Percentiles rank a stretch among this genome's conserved stretches.
Conservation (phyloP, 2,329 filamentous ascomycete genomes). For the Pseudogymnoascus sp. region DNA sequence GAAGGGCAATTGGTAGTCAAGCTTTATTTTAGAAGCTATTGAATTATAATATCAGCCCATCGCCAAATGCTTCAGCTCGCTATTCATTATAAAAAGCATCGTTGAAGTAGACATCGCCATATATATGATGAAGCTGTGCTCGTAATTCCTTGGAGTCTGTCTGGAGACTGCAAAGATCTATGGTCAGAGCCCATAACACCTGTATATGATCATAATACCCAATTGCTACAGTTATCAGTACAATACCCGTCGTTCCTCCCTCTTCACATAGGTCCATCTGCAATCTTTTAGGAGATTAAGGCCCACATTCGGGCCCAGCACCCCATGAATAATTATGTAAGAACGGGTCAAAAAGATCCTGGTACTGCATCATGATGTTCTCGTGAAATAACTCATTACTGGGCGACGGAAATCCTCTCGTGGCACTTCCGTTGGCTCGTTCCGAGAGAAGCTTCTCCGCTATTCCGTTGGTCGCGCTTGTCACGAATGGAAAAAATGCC, state of each 20-base stretch:
- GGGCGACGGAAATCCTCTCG: slow-evolving; percentile 17
- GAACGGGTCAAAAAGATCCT: slow-evolving; percentile 20
- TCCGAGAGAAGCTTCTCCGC: slow-evolving; percentile 22
- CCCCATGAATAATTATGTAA: slow-evolving; percentile 5
- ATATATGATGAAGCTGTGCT: background rate
- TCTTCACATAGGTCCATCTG: too few species aligned
- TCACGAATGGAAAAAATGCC: slow-evolving; percentile 30
- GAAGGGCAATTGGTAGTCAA: background rate
- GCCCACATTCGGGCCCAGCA: background rate
- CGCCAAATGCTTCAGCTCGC: background rate
- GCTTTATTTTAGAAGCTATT: background rate
- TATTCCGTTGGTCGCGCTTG: slow-evolving; percentile 24
- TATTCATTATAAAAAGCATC: background rate
- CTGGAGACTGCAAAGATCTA: background rate
- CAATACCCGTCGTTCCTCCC: background rate
- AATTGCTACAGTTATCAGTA: background rate
- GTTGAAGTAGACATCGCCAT: background rate
- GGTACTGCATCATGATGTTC: slow-evolving; percentile 20
- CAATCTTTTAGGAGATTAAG: background rate
- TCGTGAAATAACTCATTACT: slow-evolving; percentile 20
- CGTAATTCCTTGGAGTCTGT: background rate
- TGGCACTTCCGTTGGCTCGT: slow-evolving; percentile 16
- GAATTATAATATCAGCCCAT: background rate
- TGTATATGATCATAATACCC: background rate
- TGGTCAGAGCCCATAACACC: background rate